phyloP scores from a whole-genome alignment of 805 yeast genomes.

The Candida glaebosa region DNA sequence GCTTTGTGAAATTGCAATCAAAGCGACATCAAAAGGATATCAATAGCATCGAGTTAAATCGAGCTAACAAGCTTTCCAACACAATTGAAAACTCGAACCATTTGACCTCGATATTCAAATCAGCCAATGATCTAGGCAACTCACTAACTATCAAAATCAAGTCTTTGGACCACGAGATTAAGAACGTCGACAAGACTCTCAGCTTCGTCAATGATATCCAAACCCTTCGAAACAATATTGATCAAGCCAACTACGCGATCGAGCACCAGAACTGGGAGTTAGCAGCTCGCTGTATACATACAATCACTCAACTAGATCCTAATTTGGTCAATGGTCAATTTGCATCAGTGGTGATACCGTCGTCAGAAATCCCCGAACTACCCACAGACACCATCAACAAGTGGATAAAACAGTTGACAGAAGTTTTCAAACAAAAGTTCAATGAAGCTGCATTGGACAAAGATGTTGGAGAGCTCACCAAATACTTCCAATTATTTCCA shows the following conservation, averaged over 20 bases:
- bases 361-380: slow-evolving; percentile 76
- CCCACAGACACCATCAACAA: slow-evolving; percentile 56
- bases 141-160: slow-evolving; percentile 68
- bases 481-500: slow-evolving; percentile 85
- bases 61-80: slow-evolving; percentile 64
- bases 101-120: slow-evolving; percentile 49
- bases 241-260: slow-evolving; percentile 65
- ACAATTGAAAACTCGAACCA: slow-evolving; percentile 56
- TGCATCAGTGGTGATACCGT: slow-evolving; percentile 80
- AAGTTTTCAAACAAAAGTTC: slow-evolving; percentile 60
- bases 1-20: slow-evolving; percentile 20
- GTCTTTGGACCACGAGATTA: slow-evolving; percentile 65
- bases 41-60: slow-evolving; percentile 51
- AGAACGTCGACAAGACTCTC: slow-evolving; percentile 58
- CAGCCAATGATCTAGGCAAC: slow-evolving; percentile 63
- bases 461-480: slow-evolving; percentile 68
- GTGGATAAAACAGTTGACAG: slow-evolving; percentile 59
- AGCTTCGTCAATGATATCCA: slow-evolving; percentile 65
- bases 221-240: slow-evolving; percentile 60
- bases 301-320: slow-evolving; percentile 46
- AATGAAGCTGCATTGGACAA: slow-evolving; percentile 61
- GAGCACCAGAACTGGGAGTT: slow-evolving; percentile 65
- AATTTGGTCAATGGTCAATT: slow-evolving; percentile 58
- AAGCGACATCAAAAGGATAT: slow-evolving; percentile 35
- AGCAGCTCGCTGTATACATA: slow-evolving; percentile 69